These are phyloP conservation scores for Xylaria nigripes DNA, from an alignment of 495 filamentous ascomycete species.

Conservation along the genomic window DNA sequence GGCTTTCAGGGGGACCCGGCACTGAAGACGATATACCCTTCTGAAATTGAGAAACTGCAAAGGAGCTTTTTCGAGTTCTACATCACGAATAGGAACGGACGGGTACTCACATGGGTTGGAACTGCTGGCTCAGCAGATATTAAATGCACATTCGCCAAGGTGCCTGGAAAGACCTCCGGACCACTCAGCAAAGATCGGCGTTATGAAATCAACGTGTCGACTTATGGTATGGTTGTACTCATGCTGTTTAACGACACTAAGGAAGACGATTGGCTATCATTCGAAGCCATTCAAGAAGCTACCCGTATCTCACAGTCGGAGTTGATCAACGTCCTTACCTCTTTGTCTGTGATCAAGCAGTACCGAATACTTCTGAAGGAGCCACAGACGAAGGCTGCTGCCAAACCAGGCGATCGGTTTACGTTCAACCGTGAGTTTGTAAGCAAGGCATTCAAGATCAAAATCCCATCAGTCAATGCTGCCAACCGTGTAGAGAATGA, in stretches of 20 bases:
- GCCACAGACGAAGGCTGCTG: conserved; percentile 65
- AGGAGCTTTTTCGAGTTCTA: conserved; percentile 89
- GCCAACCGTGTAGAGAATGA: conserved; percentile 82
- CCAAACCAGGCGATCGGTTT: conserved; percentile 75
- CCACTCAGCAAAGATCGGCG: conserved; percentile 58
- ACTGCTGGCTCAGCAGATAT: conserved; percentile 73
- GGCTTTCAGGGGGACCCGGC: conserved; percentile 41
- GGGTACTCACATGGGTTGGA: conserved; percentile 74
- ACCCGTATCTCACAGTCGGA: conserved; percentile 79
- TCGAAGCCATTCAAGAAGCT: conserved; percentile 72
- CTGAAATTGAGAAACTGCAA: conserved; percentile 65
- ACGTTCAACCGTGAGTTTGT: conserved; percentile 76
- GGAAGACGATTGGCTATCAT: conserved; percentile 57
- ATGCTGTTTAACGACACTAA: conserved; percentile 78
- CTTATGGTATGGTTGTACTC: conserved; percentile 85
- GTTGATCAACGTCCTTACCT: conserved; percentile 72
- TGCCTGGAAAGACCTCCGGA: conserved; percentile 53
- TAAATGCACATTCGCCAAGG: conserved; percentile 64
- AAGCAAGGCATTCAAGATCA: conserved; percentile 77
- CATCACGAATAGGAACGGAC: conserved; percentile 73
- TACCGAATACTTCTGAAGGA: conserved; percentile 75
- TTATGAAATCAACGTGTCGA: conserved; percentile 87
- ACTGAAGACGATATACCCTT: conserved; percentile 59
- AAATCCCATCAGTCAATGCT: conserved; percentile 56
- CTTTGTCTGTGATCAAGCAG: conserved; percentile 78